phyloP scores from a whole-genome alignment of 169 alveolate species.

The Eimeria maxima region DNA sequence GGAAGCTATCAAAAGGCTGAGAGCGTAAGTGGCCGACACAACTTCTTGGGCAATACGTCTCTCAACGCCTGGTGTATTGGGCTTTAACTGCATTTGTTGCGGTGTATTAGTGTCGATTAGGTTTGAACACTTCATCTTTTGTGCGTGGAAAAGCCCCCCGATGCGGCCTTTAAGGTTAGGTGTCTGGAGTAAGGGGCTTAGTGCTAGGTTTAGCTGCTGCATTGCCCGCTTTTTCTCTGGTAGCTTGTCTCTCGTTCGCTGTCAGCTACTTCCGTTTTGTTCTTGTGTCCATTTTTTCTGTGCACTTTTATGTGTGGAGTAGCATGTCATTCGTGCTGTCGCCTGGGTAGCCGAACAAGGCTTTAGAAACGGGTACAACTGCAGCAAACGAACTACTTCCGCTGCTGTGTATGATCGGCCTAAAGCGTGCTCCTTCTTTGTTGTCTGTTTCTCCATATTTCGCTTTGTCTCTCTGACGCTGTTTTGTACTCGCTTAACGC shows the following conservation, averaged over 20 bases:
- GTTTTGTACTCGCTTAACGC: no score
- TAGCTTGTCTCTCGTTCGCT: not conserved
- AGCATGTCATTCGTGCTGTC: not conserved
- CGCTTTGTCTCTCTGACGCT: no score
- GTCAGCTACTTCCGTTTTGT: not conserved
- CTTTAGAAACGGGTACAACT: not conserved
- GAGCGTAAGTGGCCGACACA: not conserved
- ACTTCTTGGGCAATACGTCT: not conserved
- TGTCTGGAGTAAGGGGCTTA: not conserved
- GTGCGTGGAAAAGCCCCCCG: not conserved
- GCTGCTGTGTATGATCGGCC: no score
- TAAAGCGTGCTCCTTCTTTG: not conserved
- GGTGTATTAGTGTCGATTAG: no score
- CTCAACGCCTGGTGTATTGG: no score
- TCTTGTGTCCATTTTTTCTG: not conserved
- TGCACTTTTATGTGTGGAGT: not conserved
- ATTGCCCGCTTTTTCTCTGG: not conserved
- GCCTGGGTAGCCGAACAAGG: not conserved
- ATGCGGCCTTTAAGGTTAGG: not conserved
- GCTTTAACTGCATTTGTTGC: no score
- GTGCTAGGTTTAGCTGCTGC: not conserved
- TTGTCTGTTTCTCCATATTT: not conserved
- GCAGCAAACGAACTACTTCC: not conserved
- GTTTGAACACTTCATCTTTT: not conserved
- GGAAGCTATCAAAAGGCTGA: slow-evolving; percentile 21